Percentiles rank a stretch among this genome's conserved stretches.
Conservation (phyloP, 164 flowering plant genomes). For the Taxillus chinensis region DNA sequence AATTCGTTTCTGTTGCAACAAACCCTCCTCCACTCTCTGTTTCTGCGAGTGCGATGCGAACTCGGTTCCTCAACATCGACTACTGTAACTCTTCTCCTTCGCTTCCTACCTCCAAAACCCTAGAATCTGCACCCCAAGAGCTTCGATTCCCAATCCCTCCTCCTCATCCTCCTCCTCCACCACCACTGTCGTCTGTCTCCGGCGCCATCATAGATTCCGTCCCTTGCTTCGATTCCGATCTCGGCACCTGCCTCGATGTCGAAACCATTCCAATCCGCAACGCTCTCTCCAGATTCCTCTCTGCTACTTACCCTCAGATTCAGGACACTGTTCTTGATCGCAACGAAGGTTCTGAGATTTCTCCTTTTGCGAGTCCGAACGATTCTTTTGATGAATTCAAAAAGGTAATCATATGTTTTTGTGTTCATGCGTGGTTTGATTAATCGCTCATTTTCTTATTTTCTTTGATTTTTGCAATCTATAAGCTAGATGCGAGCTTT, state of each 20-base stretch:
- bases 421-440: not conserved
- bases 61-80: conserved; percentile 57
- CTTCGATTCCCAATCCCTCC: conserved; percentile 38
- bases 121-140: conserved; percentile 25
- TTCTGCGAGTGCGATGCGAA: conserved; percentile 35
- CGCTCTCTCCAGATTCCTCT: conserved; percentile 47
- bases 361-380: not conserved
- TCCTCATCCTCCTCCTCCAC: conserved; percentile 25
- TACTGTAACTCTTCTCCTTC: conserved; percentile 24
- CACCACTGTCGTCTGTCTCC: not conserved
- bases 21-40: not conserved
- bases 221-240: conserved; percentile 18
- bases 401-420: not conserved
- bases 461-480: not conserved
- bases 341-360: conserved; percentile 1
- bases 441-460: not conserved
- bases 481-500: not conserved
- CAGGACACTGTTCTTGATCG: conserved; percentile 11
- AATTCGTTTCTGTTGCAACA: too few species aligned
- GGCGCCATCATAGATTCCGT: conserved; percentile 12
- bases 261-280: conserved; percentile 28
- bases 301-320: conserved; percentile 41
- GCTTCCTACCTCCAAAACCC: conserved; percentile 2
- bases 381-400: not conserved
- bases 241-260: conserved; percentile 15